These are phyloP conservation scores for Suillus paluster DNA, from an alignment of 768 basidiomycete genomes.

Conservation along the genomic window DNA sequence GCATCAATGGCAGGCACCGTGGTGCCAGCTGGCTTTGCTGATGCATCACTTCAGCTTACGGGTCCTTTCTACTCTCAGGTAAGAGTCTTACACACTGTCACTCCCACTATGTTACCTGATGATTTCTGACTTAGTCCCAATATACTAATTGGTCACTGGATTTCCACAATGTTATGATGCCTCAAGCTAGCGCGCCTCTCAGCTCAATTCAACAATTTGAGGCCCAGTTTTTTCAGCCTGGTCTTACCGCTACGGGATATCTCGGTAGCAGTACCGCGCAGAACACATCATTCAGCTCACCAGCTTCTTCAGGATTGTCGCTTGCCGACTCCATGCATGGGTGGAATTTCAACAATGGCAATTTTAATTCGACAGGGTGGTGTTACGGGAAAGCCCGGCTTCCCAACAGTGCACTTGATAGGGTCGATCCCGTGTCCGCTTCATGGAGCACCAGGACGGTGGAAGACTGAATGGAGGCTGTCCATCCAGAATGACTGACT, in stretches of 20 bases:
- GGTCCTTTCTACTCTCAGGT: neutral
- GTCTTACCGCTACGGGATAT: neutral
- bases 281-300: neutral
- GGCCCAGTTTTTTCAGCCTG: neutral
- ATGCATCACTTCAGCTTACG: neutral
- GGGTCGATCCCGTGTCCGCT: no score
- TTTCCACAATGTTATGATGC: neutral
- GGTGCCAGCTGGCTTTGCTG: neutral
- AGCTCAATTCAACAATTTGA: neutral
- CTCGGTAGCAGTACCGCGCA: neutral
- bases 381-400: no score
- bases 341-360: neutral
- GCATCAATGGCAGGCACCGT: neutral
- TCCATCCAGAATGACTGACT: no score
- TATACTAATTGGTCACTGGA: neutral
- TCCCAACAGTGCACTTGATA: no score
- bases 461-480: no score
- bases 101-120: neutral
- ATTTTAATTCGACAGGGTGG: neutral
- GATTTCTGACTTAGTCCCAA: neutral
- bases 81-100: neutral
- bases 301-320: neutral
- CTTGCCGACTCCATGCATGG: neutral
- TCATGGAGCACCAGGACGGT: no score
- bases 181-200: neutral